Conservation (phyloP, 306 rosid species). For the Cicer judaicum region DNA sequence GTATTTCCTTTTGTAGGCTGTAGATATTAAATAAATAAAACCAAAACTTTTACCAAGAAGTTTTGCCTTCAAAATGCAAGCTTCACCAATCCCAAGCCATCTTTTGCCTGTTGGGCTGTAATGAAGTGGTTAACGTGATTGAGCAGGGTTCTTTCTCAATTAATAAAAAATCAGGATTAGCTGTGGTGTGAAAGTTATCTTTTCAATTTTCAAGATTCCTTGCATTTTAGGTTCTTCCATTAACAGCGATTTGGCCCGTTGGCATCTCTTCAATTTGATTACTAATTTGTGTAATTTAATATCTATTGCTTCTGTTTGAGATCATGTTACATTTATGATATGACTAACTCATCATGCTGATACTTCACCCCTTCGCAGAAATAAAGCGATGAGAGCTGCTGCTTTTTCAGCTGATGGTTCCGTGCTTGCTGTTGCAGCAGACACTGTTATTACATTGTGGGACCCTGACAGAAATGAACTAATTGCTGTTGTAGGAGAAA, state of each 20-base stretch:
- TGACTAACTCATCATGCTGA: conserved; percentile 39
- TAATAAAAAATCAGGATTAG: background rate
- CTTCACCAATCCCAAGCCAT: conserved; percentile 14
- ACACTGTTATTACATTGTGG: conserved; percentile 87
- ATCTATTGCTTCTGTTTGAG: conserved; percentile 36
- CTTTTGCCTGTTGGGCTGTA: background rate
- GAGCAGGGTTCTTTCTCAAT: background rate
- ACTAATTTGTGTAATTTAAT: conserved; percentile 12
- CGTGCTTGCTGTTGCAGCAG: conserved; percentile 92
- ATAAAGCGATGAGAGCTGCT: conserved; percentile 85
- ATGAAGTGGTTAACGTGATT: conserved; percentile 7
- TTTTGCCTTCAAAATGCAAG: conserved; percentile 23
- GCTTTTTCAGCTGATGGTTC: conserved; percentile 95
- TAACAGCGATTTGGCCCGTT: conserved; percentile 7
- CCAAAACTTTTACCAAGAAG: background rate
- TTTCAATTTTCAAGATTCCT: conserved; percentile 3
- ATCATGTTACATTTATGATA: conserved; percentile 38
- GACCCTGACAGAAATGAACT: conserved; percentile 84
- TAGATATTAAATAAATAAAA: conserved; percentile 26
- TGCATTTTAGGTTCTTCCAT: conserved; percentile 1
- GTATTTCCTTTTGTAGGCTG: conserved; percentile 24
- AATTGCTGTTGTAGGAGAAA: conserved; percentile 83
- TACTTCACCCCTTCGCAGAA: conserved; percentile 55
- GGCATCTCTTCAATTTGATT: background rate
- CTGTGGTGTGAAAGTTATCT: conserved; percentile 1